These are phyloP conservation scores for Fistulifera pelliculosa DNA, from an alignment of 108 stramenopile genomes.

Conservation along the genomic window DNA sequence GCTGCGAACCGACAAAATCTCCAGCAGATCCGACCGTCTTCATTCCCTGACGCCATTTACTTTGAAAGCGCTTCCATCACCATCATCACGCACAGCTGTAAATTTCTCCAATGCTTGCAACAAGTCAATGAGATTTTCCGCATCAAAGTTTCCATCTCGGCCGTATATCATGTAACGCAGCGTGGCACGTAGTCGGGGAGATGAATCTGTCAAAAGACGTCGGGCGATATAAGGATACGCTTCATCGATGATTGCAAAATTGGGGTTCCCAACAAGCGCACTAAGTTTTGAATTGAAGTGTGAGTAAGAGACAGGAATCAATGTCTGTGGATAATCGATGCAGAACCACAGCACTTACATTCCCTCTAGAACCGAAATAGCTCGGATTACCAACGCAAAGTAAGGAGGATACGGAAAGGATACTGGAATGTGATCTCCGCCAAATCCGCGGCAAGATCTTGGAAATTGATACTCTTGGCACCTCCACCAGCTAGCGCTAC, in stretches of 20 bases:
- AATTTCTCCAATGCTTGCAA: conserved; percentile 86
- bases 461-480: conserved; percentile 93
- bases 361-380: conserved; percentile 88
- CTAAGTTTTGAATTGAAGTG: too few relatives aligned
- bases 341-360: conserved; percentile 41
- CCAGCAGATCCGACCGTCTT: conserved; percentile 64
- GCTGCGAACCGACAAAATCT: conserved; percentile 60
- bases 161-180: conserved; percentile 94
- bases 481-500: conserved; percentile 93
- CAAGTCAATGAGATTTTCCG: conserved; percentile 88
- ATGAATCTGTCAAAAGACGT: conserved; percentile 82
- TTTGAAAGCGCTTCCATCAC: conserved; percentile 79
- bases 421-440: conserved; percentile 91
- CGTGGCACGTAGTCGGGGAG: conserved; percentile 74
- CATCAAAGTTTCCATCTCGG: conserved; percentile 79
- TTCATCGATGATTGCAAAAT: conserved; percentile 89
- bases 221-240: conserved; percentile 92
- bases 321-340: too few relatives aligned
- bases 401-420: conserved; percentile 88
- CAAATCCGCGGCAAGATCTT: conserved; percentile 86
- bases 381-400: conserved; percentile 91
- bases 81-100: conserved; percentile 67
- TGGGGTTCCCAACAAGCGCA: conserved; percentile 89
- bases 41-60: conserved; percentile 66
- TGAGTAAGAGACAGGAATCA: too few relatives aligned